These are phyloP conservation scores for Botryotinia globosa DNA, from an alignment of 2,329 filamentous ascomycete species.

Conservation along the genomic window DNA sequence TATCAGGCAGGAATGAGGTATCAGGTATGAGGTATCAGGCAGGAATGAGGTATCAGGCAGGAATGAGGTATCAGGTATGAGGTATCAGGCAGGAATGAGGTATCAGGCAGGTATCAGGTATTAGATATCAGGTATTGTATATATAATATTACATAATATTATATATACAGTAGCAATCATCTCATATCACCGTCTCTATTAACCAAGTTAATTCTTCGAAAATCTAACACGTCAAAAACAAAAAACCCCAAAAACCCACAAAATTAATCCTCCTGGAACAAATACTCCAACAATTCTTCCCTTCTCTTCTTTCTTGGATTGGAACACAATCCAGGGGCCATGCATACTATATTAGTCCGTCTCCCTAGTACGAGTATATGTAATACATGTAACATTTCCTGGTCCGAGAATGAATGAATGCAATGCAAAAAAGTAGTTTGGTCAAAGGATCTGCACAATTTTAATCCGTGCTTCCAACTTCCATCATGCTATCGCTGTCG, in stretches of 20 bases:
- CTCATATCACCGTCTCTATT: background rate
- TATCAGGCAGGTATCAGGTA: no score
- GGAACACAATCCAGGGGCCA: conserved; percentile 2
- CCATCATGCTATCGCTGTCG: background rate
- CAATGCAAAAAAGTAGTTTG: background rate
- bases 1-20: no score
- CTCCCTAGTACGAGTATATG: background rate
- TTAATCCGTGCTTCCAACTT: background rate
- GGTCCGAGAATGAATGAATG: background rate
- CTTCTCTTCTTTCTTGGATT: background rate
- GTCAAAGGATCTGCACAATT: background rate
- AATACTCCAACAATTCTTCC: no score
- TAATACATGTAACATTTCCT: background rate
- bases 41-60: no score
- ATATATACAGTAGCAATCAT: no score
- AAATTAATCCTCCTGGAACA: background rate
- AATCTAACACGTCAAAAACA: background rate
- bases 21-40: no score
- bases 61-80: no score
- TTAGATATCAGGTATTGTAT: no score
- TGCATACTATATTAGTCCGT: background rate
- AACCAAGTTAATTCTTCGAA: no score
- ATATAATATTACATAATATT: no score
- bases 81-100: no score
- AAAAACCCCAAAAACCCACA: background rate